Evolutionary conservation across 139 green algal species (phyloP), one percentile per base, ranked within the genome.

Genomic region (Chlamydomonas schloesseri): DNA sequence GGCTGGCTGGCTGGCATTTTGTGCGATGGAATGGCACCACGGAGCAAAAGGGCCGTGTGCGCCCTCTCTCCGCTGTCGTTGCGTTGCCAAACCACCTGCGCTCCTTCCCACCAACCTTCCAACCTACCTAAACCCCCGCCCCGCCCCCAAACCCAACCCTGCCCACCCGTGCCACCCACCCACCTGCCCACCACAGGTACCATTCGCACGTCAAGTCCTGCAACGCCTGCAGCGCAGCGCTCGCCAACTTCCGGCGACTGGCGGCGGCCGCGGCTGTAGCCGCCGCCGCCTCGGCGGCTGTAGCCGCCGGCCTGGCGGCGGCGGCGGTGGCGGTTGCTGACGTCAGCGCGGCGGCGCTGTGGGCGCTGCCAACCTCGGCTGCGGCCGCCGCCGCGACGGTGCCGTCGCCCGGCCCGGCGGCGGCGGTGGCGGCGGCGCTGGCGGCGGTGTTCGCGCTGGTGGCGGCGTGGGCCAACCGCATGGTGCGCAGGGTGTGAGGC

Each of bases 161-260:
- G n/a, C n/a, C n/a, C n/a, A n/a, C n/a, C n/a, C n/a, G n/a, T n/a
- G n/a, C n/a, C n/a, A n/a, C n/a, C n/a, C n/a, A n/a, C n/a, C n/a
- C n/a, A n/a, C n/a, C n/a, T n/a, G n/a, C n/a, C n/a, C n/a, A n/a
- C n/a, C n/a, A 8, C 76, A 83, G 76, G 76, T 83, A 83, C 62
- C 76, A 73, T 37, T 83, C 76, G 34, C 76, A 83, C 60, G 76
- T 83, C 24, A 42, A 46, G 31, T 36, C 29, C 34, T 83, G 76
- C 58, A 83, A 24, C 36, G 76, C 76, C n/a, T 83, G 76, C 76
- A 71, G 53, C 24, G 60, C 60, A n/a, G 76, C 76, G 1, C 76
- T 83, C 33, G 76, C 58, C 29, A 50, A 37, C 36, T 60, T 83
- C 36, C 28, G 2, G 10, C 62, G 62, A 1, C 77, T 74, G 2